Base-by-base conservation (phyloP, 1,284 basidiomycete species). In the Moesziomyces parantarcticus region DNA sequence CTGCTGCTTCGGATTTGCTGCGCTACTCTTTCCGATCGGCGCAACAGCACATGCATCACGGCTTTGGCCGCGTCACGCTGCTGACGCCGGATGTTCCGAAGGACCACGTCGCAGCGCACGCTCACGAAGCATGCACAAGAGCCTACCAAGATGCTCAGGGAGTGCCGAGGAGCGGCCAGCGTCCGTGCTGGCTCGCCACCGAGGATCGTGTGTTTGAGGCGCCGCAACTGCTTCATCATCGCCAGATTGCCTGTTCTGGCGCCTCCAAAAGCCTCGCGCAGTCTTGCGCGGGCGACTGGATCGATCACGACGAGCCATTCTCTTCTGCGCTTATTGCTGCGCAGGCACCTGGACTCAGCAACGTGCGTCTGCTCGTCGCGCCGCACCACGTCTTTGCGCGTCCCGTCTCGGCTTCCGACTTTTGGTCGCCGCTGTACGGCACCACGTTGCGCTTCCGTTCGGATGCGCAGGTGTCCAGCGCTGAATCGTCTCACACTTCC, bases 1-100 rank as follows among this genome's bases (percentile, higher is more conserved):
- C n/a, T 20, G 43, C 36, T 3, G 22, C 50, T 7, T 48, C 51
- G 40, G 64, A 70, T 39, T 49, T 70, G 25, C 57, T 70, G n/a
- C 47, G 51, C 14, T 64, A 70, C 45, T 70, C 67, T 4, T 50
- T 64, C n/a, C 49, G 67, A 25, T 70, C 67, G n/a, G 67, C 67
- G 21, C 60, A 64, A 32, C 52, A 49, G 26, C 41, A 57, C 29
- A 23, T 70, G 42, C 56, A 46, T 10, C 22, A 32, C 40, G 67
- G 67, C 45, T 64, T 70, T 41, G 67, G 60, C 10, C 43, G 21
- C 25, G 54, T 70, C 50, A 53, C 43, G 4, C 48, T 70, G 6
- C 53, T 70, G 21, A 64, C 67, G n/a, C 67, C 60, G 22, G 67
- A 70, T 42, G 51, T 41, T 34, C 50, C 58, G 29, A 40, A 23